phyloP scores from a whole-genome alignment of 163 green algal genomes.

The Scenedesmus sp. region DNA sequence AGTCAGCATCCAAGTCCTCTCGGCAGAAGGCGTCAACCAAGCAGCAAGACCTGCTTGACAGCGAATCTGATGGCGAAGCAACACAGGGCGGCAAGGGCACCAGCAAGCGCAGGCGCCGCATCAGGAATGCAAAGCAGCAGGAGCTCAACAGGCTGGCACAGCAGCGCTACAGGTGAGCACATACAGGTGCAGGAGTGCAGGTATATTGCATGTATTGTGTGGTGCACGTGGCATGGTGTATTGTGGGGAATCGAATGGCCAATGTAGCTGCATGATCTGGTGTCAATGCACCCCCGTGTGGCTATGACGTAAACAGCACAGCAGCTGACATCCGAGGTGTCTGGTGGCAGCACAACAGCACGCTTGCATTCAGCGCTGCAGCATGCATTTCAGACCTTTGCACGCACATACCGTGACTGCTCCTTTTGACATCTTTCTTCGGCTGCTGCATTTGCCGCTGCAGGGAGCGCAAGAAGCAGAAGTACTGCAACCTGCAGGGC shows the following conservation, averaged over 20 bases:
- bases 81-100: constrained; percentile 20
- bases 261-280: too few species aligned
- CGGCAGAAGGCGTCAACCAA: neutral
- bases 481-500: constrained; percentile 60
- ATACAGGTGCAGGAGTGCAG: neutral
- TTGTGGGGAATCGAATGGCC: too few species aligned
- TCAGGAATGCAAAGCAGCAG: constrained; percentile 67
- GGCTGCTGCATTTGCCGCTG: constrained; percentile 20
- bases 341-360: neutral
- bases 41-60: constrained; percentile 16
- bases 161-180: constrained; percentile 69
- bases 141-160: constrained; percentile 72
- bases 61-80: constrained; percentile 19
- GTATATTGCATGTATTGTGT: too few species aligned
- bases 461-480: constrained; percentile 70
- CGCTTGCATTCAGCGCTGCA: neutral
- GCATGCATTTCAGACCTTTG: too few species aligned
- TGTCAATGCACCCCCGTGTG: too few species aligned
- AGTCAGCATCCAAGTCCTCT: neutral
- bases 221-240: too few species aligned
- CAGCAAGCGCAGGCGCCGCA: constrained; percentile 57
- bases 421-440: neutral
- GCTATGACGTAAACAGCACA: too few species aligned
- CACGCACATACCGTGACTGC: neutral
- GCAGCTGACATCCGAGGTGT: too few species aligned